Evolutionary conservation across 2,329 filamentous ascomycete genomes (phyloP), one percentile per base, ranked within the genome.

Genomic region (Sordariomycetes sp.): DNA sequence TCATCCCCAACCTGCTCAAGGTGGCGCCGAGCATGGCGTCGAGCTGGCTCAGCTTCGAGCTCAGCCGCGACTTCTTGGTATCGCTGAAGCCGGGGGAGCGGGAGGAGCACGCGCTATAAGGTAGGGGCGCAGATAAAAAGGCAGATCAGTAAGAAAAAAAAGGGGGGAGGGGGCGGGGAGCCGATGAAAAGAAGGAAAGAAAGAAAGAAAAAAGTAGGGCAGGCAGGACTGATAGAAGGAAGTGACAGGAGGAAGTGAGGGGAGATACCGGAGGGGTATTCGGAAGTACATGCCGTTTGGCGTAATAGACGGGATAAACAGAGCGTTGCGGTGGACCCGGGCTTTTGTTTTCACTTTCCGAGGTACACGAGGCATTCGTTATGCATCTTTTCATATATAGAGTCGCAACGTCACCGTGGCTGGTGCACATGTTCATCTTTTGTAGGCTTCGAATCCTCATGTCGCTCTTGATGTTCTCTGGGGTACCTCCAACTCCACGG

Each of bases 1-100:
- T 99, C 63, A 83, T 91, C 17, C 94, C 94, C 0, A 99, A 99
- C 66, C 76, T 99, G 24, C 80, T 99, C 60, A 99, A 99, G 72
- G 94, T 99, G 17, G 92, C 94, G 8, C 94, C 94, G 3, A 97
- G 91, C 69, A 99, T 99, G 92, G 94, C 94, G 17, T 95, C 90
- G 64, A 96, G 89, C 71, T 99, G 94, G 92, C 81, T 97, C 60
- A 96, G 91, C 70, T 99, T 95, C 68, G 94, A 99, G 73, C 75
- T 97, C 68, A 92, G 89, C 10, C 82, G 94, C 62, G 94, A 99
- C 71, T 87, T 95, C 67, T 74, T 97, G 48, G 75, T 95, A 58
- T 75, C 74, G 22, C 68, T 90, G 34, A 79, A 78, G 59, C 72
- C 76, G 1, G 67, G 65, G 22, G 63, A 68, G 28, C 57, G 55